Percentiles rank a stretch among this genome's conserved stretches.
Evolutionary conservation across 768 basidiomycete species (phyloP).

Genomic region (Trametes cingulata): DNA sequence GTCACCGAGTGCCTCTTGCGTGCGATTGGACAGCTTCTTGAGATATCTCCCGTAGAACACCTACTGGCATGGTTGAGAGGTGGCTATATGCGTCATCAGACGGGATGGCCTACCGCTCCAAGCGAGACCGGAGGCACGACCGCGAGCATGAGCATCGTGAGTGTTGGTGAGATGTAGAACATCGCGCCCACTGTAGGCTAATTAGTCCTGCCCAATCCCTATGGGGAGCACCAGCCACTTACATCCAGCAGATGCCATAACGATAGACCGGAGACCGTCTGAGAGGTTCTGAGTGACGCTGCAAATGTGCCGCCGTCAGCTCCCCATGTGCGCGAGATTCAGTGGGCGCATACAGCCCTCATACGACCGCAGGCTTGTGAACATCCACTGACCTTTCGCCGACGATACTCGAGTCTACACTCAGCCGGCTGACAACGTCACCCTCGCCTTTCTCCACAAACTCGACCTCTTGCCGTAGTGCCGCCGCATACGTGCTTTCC

Average conservation of each 20-base stretch:
- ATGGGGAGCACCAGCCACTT: slow-evolving; percentile 33
- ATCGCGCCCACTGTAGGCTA: slow-evolving; percentile 76
- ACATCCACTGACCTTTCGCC: slow-evolving; percentile 73
- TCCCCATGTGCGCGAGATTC: no score
- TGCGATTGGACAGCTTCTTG: slow-evolving; percentile 85
- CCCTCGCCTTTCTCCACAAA: slow-evolving; percentile 92
- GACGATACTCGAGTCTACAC: slow-evolving; percentile 89
- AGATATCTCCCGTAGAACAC: slow-evolving; percentile 96
- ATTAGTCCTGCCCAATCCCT: not conserved
- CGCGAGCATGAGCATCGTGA: slow-evolving; percentile 90
- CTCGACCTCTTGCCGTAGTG: slow-evolving; percentile 88
- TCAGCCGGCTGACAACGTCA: slow-evolving; percentile 88
- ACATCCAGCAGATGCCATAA: slow-evolving; percentile 95
- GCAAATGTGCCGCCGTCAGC: not conserved
- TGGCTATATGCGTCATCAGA: slow-evolving; percentile 28
- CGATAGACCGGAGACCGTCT: slow-evolving; percentile 78
- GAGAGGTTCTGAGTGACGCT: slow-evolving; percentile 81
- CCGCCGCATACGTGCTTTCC: slow-evolving; percentile 79
- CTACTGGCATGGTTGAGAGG: slow-evolving; percentile 40
- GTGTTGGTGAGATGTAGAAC: slow-evolving; percentile 87
- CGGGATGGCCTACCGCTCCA: slow-evolving; percentile 60
- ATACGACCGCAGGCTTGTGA: not conserved
- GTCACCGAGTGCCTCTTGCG: slow-evolving; percentile 94
- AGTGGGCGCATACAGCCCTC: no score
- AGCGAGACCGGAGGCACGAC: slow-evolving; percentile 88